phyloP scores from a whole-genome alignment of 2,329 filamentous ascomycete species.

The Microsporum canis region DNA sequence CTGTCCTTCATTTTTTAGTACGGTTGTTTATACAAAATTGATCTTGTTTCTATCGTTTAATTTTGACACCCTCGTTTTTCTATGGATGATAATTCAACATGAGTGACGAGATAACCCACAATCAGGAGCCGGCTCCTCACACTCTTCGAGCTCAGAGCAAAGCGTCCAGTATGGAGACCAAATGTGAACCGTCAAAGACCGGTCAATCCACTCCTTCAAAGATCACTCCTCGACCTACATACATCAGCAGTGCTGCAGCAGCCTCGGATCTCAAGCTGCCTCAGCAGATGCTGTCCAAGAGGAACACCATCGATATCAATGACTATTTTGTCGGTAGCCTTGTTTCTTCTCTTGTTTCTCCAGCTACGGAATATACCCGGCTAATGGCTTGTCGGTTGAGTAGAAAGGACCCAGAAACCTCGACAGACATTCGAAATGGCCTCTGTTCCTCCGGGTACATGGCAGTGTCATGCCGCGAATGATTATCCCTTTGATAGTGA shows the following conservation, averaged over 20 bases:
- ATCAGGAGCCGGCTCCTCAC: not conserved
- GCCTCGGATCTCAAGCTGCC: slow-evolving; percentile 10
- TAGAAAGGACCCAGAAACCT: slow-evolving; percentile 50
- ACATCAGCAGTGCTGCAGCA: slow-evolving; percentile 9
- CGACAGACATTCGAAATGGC: slow-evolving; percentile 64
- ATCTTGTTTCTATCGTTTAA: not conserved
- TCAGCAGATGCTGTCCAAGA: slow-evolving; percentile 12
- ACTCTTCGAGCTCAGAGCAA: not conserved
- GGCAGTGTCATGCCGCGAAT: slow-evolving; percentile 64
- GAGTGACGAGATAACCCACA: not conserved
- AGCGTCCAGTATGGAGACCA: not conserved
- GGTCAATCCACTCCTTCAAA: not conserved
- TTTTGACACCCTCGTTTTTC: not conserved
- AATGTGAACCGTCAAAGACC: not conserved
- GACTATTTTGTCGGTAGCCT: slow-evolving; percentile 47
- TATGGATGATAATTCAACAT: not conserved
- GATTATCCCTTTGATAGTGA: slow-evolving; percentile 54
- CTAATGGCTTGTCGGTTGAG: not conserved
- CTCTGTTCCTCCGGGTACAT: slow-evolving; percentile 62
- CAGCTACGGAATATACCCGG: slow-evolving; percentile 5
- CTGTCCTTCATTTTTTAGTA: not conserved
- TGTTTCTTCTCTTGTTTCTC: not conserved
- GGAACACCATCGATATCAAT: slow-evolving; percentile 39
- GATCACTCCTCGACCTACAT: slow-evolving; percentile 12
- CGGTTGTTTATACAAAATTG: not conserved